Conservation (phyloP, 192 early-diverging fungal genomes). For the Phlyctochytrium bullatum region DNA sequence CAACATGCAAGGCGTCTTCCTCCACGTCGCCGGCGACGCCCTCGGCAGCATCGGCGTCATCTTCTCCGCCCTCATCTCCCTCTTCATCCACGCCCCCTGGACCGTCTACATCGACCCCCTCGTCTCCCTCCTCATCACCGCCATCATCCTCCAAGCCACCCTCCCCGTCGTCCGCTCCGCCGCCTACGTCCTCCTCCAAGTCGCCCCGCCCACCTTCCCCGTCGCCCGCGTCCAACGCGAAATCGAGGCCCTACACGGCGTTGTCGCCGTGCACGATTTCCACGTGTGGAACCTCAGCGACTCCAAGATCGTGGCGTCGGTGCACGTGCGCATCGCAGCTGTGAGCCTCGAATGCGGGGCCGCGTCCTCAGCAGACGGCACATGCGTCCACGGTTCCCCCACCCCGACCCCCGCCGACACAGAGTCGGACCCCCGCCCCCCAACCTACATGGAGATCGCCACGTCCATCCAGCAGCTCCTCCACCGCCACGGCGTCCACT, state of each 20-base stretch:
- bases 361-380: constrained; percentile 1
- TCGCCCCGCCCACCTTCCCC: constrained; percentile 65
- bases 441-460: constrained; percentile 71
- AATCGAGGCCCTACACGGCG: constrained; percentile 21
- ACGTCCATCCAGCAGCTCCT: constrained; percentile 70
- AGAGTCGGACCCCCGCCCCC: not conserved
- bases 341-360: not conserved
- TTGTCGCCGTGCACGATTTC: constrained; percentile 81
- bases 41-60: constrained; percentile 88
- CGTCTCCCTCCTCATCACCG: constrained; percentile 63
- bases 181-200: constrained; percentile 77
- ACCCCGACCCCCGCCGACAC: not conserved
- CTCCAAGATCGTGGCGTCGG: constrained; percentile 74
- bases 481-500: constrained; percentile 77
- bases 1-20: constrained; percentile 76
- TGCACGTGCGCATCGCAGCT: constrained; percentile 71
- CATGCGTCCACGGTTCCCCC: constrained; percentile 5
- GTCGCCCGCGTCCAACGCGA: constrained; percentile 59
- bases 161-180: constrained; percentile 69
- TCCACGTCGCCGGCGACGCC: constrained; percentile 90
- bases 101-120: constrained; percentile 82
- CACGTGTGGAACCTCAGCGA: constrained; percentile 93
- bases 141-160: constrained; percentile 59
- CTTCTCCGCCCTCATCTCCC: constrained; percentile 51
- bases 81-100: constrained; percentile 31